These are phyloP conservation scores for Helicocarpus griseus DNA, from an alignment of 2,329 filamentous ascomycete species.

Conservation along the genomic window DNA sequence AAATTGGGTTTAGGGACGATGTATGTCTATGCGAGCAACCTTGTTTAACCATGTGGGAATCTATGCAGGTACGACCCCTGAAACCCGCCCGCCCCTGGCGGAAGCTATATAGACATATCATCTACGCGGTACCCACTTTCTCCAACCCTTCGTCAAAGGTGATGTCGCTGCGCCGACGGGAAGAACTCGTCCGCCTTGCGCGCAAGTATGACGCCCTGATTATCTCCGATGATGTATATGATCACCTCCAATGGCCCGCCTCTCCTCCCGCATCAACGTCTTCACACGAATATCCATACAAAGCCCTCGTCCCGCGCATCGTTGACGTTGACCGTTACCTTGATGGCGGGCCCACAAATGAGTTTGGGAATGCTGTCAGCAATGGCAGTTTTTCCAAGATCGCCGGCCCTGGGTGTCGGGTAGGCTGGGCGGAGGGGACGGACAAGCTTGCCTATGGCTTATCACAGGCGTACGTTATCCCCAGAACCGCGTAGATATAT, in stretches of 20 bases:
- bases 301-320: slow-evolving; percentile 53
- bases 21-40: not conserved
- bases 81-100: slow-evolving; percentile 52
- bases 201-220: slow-evolving; percentile 72
- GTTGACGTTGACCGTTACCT: slow-evolving; percentile 67
- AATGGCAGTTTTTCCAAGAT: slow-evolving; percentile 92
- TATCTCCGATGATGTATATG: slow-evolving; percentile 86
- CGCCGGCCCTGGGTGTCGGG: slow-evolving; percentile 66
- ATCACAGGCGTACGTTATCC: slow-evolving; percentile 45
- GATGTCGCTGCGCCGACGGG: slow-evolving; percentile 60
- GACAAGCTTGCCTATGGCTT: slow-evolving; percentile 50
- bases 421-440: slow-evolving; percentile 78
- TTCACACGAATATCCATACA: not conserved
- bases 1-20: not conserved
- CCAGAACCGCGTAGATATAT: slow-evolving; percentile 4
- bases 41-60: too few relatives aligned
- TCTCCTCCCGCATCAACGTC: slow-evolving; percentile 12
- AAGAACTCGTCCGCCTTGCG: slow-evolving; percentile 64
- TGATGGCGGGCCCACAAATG: slow-evolving; percentile 48
- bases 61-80: slow-evolving; percentile 18
- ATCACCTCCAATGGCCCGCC: slow-evolving; percentile 72
- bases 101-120: slow-evolving; percentile 76
- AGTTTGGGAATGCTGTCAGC: slow-evolving; percentile 70
- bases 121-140: slow-evolving; percentile 83
- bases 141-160: slow-evolving; percentile 80